Evolutionary conservation across 2,329 filamentous ascomycete genomes (phyloP), one percentile per base, ranked within the genome.

Genomic region (Neofusicoccum laricinum): DNA sequence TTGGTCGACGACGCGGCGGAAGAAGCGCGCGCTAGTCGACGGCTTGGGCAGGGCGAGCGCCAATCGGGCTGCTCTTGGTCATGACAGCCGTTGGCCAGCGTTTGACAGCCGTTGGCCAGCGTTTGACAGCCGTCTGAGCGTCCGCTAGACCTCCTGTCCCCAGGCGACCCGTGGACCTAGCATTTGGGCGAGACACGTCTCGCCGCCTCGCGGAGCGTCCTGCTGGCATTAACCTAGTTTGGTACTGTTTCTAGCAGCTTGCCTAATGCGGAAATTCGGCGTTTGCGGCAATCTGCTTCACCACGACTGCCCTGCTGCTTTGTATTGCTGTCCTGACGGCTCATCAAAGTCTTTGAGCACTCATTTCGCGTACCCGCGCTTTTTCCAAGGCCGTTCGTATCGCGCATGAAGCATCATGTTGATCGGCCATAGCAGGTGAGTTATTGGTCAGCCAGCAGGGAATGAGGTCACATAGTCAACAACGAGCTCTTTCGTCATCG

Each of bases 241-340:
- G 40, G 40, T 25, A 19, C 6, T 46, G 55, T 46, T 46, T 45
- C 40, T 59, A n/a, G 55, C n/a, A 46, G 41, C 55, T 59, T 59
- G n/a, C 55, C 55, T 59, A 21, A 34, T 59, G 25, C n/a, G 55
- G 55, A 11, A 59, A 59, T 45, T 36, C 55, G 55, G 41, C 38
- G n/a, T 15, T 3, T 19, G 30, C 41, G 40, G 25, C 55, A 43
- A 34, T 19, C n/a, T n/a, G 14, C 53, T 19, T n/a, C 3, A 17
- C 34, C 34, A 41, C 17, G 50, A n/a, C 36, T 17, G 17, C 36
- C n/a, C 34, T 41, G 50, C 36, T 8, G 19, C 17, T 10, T 6
- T 25, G 32, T n/a, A 17, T 36, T 17, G 19, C 4, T 30, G 36
- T 41, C 49, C 34, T 19, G 34, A 11, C 36, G 17, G 25, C 45